Conservation (phyloP, 768 basidiomycete species). For the Russula brevipes region DNA sequence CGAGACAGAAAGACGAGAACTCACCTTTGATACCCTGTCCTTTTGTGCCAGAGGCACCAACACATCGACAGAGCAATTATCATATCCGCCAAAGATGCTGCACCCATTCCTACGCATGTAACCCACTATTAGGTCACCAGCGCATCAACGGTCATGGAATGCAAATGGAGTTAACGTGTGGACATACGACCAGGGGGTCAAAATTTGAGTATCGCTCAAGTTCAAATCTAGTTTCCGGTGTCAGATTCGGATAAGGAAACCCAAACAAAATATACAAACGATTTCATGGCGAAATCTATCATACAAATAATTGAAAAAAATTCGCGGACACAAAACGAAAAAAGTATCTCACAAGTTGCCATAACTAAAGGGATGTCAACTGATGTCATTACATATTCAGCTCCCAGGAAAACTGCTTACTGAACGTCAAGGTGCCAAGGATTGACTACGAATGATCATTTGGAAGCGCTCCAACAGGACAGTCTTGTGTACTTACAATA, state of each 20-base stretch:
- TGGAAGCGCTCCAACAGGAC: not conserved
- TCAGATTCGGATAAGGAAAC: not conserved
- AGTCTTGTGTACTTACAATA: no score
- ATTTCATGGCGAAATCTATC: slow-evolving; percentile 44
- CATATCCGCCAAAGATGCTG: slow-evolving; percentile 46
- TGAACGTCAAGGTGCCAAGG: slow-evolving; percentile 40
- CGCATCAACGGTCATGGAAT: not conserved
- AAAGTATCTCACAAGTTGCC: slow-evolving; percentile 25
- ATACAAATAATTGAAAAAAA: not conserved
- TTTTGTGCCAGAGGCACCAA: no score
- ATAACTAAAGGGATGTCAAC: slow-evolving; percentile 14
- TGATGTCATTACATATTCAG: not conserved
- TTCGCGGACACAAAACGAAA: not conserved
- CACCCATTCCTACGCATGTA: slow-evolving; percentile 41
- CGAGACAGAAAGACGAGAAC: no score
- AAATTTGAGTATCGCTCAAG: slow-evolving; percentile 35
- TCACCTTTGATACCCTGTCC: no score
- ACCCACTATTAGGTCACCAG: slow-evolving; percentile 42
- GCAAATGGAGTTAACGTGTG: slow-evolving; percentile 2
- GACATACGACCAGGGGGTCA: slow-evolving; percentile 32
- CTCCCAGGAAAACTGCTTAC: slow-evolving; percentile 28
- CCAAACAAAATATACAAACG: slow-evolving; percentile 31
- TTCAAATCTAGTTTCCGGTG: slow-evolving; percentile 22
- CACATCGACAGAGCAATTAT: slow-evolving; percentile 46
- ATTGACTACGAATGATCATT: slow-evolving; percentile 23